phyloP scores from a whole-genome alignment of 176 grass and related monocot genomes.

The Stipa capillata region DNA sequence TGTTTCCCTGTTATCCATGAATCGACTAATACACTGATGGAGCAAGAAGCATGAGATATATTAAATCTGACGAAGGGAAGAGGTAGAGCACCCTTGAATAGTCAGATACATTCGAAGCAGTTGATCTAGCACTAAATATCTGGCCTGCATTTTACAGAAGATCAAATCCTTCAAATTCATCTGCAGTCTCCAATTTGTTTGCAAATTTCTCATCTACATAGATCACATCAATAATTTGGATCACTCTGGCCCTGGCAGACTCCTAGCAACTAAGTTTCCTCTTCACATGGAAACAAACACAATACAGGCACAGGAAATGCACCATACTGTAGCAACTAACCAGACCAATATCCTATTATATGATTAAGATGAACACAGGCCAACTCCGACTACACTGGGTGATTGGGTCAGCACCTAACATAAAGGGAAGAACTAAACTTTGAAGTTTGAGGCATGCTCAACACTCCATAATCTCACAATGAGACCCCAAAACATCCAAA shows the following conservation, averaged over 20 bases:
- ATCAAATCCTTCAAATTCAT: no score
- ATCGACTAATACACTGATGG: not conserved
- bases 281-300: no score
- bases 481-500: not conserved
- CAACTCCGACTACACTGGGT: no score
- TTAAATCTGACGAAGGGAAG: not conserved
- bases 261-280: no score
- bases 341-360: not conserved
- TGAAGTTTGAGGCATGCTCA: not conserved
- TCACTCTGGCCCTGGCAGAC: no score
- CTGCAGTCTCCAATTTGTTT: not conserved
- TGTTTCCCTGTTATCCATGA: not conserved
- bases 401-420: no score
- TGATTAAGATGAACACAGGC: not conserved
- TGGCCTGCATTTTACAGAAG: no score
- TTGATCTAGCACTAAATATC: not conserved
- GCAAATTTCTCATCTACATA: not conserved
- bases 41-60: not conserved
- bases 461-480: not conserved
- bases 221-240: not conserved
- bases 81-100: not conserved
- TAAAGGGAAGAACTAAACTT: not conserved
- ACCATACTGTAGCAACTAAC: not conserved
- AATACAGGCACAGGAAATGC: no score
- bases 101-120: no score